phyloP scores from a whole-genome alignment of 768 basidiomycete genomes.

The Podaxis carcinomalis region DNA sequence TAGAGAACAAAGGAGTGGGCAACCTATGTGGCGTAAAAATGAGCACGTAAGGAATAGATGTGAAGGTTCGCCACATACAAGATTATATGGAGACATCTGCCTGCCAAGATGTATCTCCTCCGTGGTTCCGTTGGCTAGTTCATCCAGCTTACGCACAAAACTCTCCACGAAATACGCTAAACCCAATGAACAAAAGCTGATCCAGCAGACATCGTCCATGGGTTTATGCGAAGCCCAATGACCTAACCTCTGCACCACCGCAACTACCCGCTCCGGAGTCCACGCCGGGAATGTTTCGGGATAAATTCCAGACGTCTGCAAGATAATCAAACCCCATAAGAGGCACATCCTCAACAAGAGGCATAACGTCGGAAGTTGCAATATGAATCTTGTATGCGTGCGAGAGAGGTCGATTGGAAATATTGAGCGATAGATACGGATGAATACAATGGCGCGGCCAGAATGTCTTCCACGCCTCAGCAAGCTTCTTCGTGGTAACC shows the following conservation, averaged over 20 bases:
- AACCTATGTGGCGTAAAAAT: constrained; percentile 37
- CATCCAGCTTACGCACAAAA: constrained; percentile 61
- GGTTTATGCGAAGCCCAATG: constrained; percentile 44
- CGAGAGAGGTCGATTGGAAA: constrained; percentile 64
- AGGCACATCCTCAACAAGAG: constrained; percentile 52
- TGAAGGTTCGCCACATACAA: constrained; percentile 40
- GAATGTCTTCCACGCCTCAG: constrained; percentile 19
- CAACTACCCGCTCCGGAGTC: constrained; percentile 15
- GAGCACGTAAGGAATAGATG: constrained; percentile 8
- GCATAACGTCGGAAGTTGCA: constrained; percentile 65
- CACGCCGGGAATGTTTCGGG: constrained; percentile 26
- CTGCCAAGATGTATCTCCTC: constrained; percentile 31
- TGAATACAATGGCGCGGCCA: constrained; percentile 20
- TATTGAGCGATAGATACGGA: constrained; percentile 32
- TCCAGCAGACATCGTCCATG: constrained; percentile 69
- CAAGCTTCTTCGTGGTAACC: constrained; percentile 21
- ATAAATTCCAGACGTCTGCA: constrained; percentile 49
- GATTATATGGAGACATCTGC: constrained; percentile 45
- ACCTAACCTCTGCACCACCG: constrained; percentile 30
- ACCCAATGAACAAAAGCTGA: constrained; percentile 66
- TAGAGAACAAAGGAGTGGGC: constrained; percentile 76
- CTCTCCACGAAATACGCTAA: constrained; percentile 61
- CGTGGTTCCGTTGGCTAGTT: constrained; percentile 36
- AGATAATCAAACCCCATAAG: constrained; percentile 53
- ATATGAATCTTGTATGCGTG: constrained; percentile 49